phyloP scores from a whole-genome alignment of 768 basidiomycete genomes.

The Mycena polygramma region DNA sequence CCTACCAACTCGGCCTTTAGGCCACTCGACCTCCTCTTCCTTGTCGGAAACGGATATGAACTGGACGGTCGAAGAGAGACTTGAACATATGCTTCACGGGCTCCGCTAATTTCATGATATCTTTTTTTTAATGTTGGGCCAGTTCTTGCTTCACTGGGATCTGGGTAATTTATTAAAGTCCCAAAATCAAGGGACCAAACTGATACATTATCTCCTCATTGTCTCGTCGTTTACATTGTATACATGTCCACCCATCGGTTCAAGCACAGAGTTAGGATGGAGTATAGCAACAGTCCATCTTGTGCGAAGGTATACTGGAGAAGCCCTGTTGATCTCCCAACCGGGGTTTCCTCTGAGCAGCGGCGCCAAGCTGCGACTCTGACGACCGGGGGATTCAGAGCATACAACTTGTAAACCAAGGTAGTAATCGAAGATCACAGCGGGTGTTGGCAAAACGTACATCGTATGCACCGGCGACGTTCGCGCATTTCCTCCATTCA shows the following conservation, averaged over 20 bases:
- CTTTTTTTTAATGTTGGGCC: constrained; percentile 41
- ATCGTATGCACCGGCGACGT: constrained; percentile 69
- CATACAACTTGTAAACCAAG: constrained; percentile 55
- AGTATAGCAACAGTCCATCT: constrained; percentile 71
- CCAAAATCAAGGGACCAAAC: constrained; percentile 29
- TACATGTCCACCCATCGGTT: constrained; percentile 82
- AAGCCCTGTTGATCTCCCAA: constrained; percentile 75
- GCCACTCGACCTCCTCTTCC: constrained; percentile 74
- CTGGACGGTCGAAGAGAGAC: constrained; percentile 82
- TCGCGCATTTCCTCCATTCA: constrained; percentile 73
- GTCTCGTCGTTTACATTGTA: constrained; percentile 52
- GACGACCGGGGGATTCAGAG: constrained; percentile 54
- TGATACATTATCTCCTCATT: constrained; percentile 26
- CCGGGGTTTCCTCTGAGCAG: constrained; percentile 61
- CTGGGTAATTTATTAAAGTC: constrained; percentile 33
- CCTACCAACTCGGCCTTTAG: constrained; percentile 56
- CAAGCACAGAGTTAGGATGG: constrained; percentile 74
- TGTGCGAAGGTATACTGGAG: constrained; percentile 75
- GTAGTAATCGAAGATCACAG: constrained; percentile 9
- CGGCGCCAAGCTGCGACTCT: constrained; percentile 57
- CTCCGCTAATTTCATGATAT: constrained; percentile 28
- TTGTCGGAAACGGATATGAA: constrained; percentile 72
- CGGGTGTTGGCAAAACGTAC: constrained; percentile 53
- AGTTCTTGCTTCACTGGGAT: constrained; percentile 22
- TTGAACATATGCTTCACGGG: constrained; percentile 76